Conservation (phyloP, 305 asterid genomes). For the Solanum hybrid region DNA sequence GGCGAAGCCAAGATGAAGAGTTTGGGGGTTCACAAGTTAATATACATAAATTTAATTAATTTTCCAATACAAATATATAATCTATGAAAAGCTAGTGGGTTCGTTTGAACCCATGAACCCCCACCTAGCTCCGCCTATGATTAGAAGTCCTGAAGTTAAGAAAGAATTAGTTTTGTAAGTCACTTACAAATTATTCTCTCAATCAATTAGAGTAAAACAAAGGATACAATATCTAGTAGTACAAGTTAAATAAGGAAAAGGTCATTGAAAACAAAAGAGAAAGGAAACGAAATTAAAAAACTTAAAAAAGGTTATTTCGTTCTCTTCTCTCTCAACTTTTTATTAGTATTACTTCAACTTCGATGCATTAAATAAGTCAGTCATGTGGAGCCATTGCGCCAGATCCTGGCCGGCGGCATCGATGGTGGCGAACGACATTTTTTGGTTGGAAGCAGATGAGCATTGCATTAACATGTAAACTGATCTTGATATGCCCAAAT, state of each 20-base stretch:
- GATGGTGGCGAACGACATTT: not conserved
- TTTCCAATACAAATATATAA: too few species aligned
- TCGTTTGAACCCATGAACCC: too few species aligned
- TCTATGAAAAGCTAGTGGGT: too few species aligned
- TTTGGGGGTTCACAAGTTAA: too few species aligned
- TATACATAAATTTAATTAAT: too few species aligned
- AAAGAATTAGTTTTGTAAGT: too few species aligned
- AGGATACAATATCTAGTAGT: not conserved
- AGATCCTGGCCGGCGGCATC: not conserved
- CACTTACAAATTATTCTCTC: not conserved
- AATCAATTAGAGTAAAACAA: constrained; percentile 1
- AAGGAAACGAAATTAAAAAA: not conserved
- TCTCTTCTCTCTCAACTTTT: not conserved
- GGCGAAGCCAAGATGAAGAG: too few species aligned
- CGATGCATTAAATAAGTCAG: not conserved
- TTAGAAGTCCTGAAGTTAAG: too few species aligned
- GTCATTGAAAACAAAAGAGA: not conserved
- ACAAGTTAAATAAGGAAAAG: not conserved
- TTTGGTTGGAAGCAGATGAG: not conserved
- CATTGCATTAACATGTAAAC: too few species aligned
- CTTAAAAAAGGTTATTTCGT: not conserved
- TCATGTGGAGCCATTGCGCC: not conserved
- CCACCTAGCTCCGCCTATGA: too few species aligned
- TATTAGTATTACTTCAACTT: not conserved
- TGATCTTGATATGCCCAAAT: too few species aligned